Evolutionary conservation across 108 stramenopile species (phyloP).

Genomic region (Fistulifera pelliculosa): DNA sequence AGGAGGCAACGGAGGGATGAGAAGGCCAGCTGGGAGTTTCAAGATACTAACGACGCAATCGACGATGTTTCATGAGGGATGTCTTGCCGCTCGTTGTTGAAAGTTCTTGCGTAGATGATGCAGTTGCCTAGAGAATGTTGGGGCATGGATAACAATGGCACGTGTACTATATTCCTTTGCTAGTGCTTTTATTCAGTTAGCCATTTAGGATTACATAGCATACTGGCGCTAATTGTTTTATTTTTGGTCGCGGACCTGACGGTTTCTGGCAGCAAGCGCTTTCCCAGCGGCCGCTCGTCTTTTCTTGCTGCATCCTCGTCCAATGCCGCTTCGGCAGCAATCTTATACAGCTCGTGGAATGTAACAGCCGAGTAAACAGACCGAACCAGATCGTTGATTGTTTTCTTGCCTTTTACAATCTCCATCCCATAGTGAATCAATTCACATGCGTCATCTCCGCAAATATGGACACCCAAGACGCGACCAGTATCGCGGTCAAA

Average conservation of each 20-base stretch:
- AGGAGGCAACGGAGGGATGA: constrained; percentile 64
- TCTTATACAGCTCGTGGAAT: constrained; percentile 73
- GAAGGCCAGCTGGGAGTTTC: constrained; percentile 69
- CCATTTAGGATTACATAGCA: not conserved
- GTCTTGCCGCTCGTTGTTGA: no score
- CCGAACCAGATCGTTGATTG: constrained; percentile 42
- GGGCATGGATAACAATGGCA: no score
- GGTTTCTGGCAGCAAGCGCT: constrained; percentile 50
- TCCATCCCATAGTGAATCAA: constrained; percentile 85
- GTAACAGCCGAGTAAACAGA: constrained; percentile 72
- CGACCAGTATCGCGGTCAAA: constrained; percentile 58
- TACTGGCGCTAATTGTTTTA: not conserved
- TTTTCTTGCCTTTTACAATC: constrained; percentile 55
- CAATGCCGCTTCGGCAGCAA: constrained; percentile 50
- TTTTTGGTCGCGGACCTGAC: constrained; percentile 5
- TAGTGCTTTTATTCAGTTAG: not conserved
- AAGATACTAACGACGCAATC: constrained; percentile 11
- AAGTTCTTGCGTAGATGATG: no score
- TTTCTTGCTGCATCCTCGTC: constrained; percentile 42
- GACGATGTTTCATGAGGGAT: not conserved
- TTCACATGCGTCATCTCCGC: constrained; percentile 78
- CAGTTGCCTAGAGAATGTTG: no score
- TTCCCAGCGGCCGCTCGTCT: constrained; percentile 61
- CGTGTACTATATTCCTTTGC: no score
- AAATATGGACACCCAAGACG: constrained; percentile 76